Base-by-base conservation (phyloP, 2,329 filamentous ascomycete species). In the Aureobasidium sp. region DNA sequence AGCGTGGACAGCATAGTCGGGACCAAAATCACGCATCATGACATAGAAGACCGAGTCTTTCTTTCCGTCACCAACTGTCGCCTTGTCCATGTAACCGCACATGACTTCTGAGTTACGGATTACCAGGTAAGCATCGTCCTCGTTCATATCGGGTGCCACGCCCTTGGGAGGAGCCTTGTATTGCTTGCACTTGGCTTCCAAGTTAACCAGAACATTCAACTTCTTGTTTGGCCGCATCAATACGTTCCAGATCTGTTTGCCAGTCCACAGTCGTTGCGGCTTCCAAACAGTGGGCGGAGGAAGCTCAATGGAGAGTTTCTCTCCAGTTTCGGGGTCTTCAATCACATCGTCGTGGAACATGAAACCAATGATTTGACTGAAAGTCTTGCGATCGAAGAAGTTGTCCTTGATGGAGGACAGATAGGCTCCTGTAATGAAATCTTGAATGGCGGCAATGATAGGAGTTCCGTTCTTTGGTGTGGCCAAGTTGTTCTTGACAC, bases 21-120 rank as follows among this genome's bases (percentile, higher is more conserved):
- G 90, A 0, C 94, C 94, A 69, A 89, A 99, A 77, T 99, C 94
- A 79, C 94, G 85, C 68, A 97, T 84, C 71, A 99, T 93, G 62
- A 97, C 89, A 71, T 97, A 99, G 72, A 97, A 99, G 24, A 99
- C 87, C 0, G 92, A 97, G 73, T 96, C 93, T 72, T 99, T 99
- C 79, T 97, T 97, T 69, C 94, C 94, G 6, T 90, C 87, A 68
- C 94, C 94, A n/a, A 99, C 90, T 0, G 92, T 97, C 1, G 90
- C 89, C 76, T 99, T 99, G 79, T 99, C 94, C 92, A 97, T 97
- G 64, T 88, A 84, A 65, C 94, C 94, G 71, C 93, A 97, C 90
- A 99, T 96, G 65, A 97, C 87, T 73, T 97, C 92, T 0, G 93
- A 97, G 72, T 99, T 97, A 63, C 93, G 89, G 65, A 99, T 88